Conservation (phyloP, 805 yeast genomes). For the Scheffersomyces amazonensis region DNA sequence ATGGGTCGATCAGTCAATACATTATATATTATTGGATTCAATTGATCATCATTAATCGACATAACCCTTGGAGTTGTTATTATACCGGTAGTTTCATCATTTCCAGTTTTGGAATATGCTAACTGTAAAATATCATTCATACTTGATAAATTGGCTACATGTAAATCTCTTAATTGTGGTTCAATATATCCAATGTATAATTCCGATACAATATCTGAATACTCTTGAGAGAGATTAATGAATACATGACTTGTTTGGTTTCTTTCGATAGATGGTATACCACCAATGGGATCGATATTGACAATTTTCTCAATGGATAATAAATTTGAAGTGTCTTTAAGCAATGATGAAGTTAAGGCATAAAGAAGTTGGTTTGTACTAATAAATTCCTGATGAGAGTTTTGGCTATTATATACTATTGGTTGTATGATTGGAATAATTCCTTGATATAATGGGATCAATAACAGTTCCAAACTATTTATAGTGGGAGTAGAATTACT, state of each 20-base stretch:
- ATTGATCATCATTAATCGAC: constrained; percentile 45
- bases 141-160: constrained; percentile 61
- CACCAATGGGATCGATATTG: constrained; percentile 79
- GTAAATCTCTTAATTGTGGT: constrained; percentile 47
- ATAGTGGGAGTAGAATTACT: constrained; percentile 8
- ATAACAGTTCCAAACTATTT: constrained; percentile 25
- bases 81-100: constrained; percentile 65
- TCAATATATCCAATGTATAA: constrained; percentile 54
- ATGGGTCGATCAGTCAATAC: constrained; percentile 88
- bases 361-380: constrained; percentile 21
- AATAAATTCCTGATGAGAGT: constrained; percentile 23
- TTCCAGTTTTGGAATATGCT: constrained; percentile 41
- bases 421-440: constrained; percentile 70
- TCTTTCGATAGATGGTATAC: constrained; percentile 85
- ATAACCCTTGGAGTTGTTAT: constrained; percentile 84
- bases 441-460: constrained; percentile 41
- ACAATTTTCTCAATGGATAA: constrained; percentile 78
- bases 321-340: constrained; percentile 22
- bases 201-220: constrained; percentile 60
- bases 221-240: constrained; percentile 82
- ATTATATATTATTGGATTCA: constrained; percentile 88
- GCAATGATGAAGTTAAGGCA: constrained; percentile 21
- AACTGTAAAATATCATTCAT: constrained; percentile 56
- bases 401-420: constrained; percentile 36
- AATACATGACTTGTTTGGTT: constrained; percentile 81